phyloP scores from a whole-genome alignment of 78 protist species.

The Guillardia theta region DNA sequence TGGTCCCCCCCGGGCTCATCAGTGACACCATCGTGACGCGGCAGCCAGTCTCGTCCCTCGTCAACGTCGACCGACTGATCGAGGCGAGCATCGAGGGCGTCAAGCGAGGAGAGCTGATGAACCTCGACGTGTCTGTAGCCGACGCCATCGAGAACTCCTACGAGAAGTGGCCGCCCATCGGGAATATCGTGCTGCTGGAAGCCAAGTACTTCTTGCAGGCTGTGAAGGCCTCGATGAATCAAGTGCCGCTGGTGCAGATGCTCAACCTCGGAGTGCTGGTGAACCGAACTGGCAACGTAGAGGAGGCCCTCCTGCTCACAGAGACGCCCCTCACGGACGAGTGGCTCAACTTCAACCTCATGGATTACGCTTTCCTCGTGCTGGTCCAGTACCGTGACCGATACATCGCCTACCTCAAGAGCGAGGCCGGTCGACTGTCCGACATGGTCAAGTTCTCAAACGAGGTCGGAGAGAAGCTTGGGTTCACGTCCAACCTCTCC shows the following conservation, averaged over 20 bases:
- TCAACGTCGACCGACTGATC: too few species aligned
- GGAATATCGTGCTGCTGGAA: conserved; percentile 11
- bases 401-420: not conserved
- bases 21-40: too few species aligned
- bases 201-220: not conserved
- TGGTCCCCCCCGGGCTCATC: not conserved
- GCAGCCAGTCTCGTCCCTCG: too few species aligned
- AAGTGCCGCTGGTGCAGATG: not conserved
- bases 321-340: not conserved
- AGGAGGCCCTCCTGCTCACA: not conserved
- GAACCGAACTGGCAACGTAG: not conserved
- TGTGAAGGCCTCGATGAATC: not conserved
- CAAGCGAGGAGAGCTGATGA: not conserved
- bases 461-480: not conserved
- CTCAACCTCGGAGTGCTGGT: not conserved
- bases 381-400: not conserved
- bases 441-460: not conserved
- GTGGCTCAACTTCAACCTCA: not conserved
- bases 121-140: not conserved
- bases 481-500: too few species aligned
- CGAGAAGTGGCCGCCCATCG: conserved; percentile 44
- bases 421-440: not conserved
- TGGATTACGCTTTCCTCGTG: not conserved
- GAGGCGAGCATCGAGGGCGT: too few species aligned
- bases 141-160: not conserved